Evolutionary conservation across 106 monocot genomes (phyloP), one percentile per base, ranked within the genome.

Genomic region (Dioscorea alata): DNA sequence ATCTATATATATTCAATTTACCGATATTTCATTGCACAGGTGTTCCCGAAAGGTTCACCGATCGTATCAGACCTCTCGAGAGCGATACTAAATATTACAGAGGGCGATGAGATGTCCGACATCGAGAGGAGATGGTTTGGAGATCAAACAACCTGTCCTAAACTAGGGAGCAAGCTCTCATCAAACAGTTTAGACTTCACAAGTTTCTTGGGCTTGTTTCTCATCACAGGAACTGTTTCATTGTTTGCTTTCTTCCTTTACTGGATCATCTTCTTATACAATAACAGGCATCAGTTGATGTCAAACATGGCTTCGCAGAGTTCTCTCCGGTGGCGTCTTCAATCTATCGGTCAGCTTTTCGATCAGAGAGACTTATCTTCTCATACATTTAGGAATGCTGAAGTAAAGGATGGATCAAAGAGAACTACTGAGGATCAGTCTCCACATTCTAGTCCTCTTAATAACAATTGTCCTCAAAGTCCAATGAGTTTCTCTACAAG

Each of bases 71-170:
- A 76, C 68, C 42, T 81, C 12, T 76, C 76, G 7, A 49, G 72
- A 13, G 75, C 81, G 35, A 68, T 81, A 14, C 61, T 76, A 24
- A 71, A 76, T 21, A 21, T 81, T 42, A 81, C 76, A 4, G 72
- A 72, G 7, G 66, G 71, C 4, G 68, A 72, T 14, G 48, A n/a
- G 28, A 81, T 81, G 71, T 0, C 23, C 13, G 81, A 61, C 19
- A 81, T 81, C 19, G 71, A 81, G 66, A 67, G 32, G 18, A 71
- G 24, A 49, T 72, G 81, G 81, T 76, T 81, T 5, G 67, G 76
- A 7, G 76, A 81, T 17, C n/a, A 60, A 48, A 58, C 42, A 6
- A 13, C 5, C 4, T 81, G 81, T 56, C 15, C 49, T 6, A 31
- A 71, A 10, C 23, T 50, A 19, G 67, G 32, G 21, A 76, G 23